Conservation (phyloP, 495 filamentous ascomycete genomes). For the Aspergillus taichungensis region DNA sequence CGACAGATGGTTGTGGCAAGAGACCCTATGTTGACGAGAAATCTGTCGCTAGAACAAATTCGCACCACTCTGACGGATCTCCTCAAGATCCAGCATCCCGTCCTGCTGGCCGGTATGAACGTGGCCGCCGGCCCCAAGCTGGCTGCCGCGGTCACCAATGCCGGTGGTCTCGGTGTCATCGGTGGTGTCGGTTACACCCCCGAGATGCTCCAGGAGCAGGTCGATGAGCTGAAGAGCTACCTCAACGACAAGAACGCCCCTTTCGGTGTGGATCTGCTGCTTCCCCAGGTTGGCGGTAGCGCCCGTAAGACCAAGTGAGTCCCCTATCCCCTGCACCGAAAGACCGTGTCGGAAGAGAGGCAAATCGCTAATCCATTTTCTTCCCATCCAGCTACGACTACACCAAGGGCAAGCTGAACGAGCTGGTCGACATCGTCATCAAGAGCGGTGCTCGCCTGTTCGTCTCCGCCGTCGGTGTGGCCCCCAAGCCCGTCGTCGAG, state of each 20-base stretch:
- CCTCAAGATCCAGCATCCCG: slow-evolving; percentile 92
- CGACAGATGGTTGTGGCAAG: background rate
- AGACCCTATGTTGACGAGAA: slow-evolving; percentile 15
- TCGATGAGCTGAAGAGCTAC: slow-evolving; percentile 86
- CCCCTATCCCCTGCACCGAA: background rate
- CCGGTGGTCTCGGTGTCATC: slow-evolving; percentile 91
- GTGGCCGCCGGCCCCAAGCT: slow-evolving; percentile 96
- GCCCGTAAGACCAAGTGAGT: slow-evolving; percentile 90
- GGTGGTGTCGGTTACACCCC: slow-evolving; percentile 95
- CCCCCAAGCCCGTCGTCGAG: slow-evolving; percentile 81
- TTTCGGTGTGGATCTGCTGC: slow-evolving; percentile 90
- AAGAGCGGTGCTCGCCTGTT: slow-evolving; percentile 84
- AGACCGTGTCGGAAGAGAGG: background rate
- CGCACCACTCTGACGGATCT: slow-evolving; percentile 87
- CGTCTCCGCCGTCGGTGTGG: slow-evolving; percentile 93
- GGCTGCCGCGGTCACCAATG: slow-evolving; percentile 94
- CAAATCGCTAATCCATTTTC: slow-evolving; percentile 12
- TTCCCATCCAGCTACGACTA: slow-evolving; percentile 77
- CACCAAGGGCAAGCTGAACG: slow-evolving; percentile 95
- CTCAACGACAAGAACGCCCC: slow-evolving; percentile 93
- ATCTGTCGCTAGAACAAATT: slow-evolving; percentile 58
- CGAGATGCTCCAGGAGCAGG: slow-evolving; percentile 92
- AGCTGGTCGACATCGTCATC: slow-evolving; percentile 88
- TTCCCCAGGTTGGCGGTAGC: slow-evolving; percentile 89
- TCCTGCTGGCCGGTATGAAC: slow-evolving; percentile 97